Percentiles rank a stretch among this genome's conserved stretches.
Conservation (phyloP, 1,139 yeast species). For the Debaryomyces robertsiae region DNA sequence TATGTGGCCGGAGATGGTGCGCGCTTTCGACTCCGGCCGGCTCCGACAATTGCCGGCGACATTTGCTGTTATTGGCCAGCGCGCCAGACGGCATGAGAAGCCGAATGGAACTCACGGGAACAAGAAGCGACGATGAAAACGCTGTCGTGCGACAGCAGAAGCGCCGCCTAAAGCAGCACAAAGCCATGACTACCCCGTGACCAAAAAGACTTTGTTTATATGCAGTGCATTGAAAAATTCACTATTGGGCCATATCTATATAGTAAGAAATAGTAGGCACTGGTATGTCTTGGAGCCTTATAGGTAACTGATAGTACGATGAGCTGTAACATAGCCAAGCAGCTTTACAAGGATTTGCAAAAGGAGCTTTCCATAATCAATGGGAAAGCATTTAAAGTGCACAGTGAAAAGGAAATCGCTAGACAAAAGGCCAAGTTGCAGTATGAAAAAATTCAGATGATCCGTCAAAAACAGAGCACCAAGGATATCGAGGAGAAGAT, state of each 20-base stretch:
- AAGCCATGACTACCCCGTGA: neutral
- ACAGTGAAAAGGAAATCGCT: slow-evolving; percentile 47
- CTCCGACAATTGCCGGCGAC: slow-evolving; percentile 5
- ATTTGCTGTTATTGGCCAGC: slow-evolving; percentile 7
- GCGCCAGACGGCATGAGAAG: too few species aligned
- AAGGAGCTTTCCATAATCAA: slow-evolving; percentile 51
- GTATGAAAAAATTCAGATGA: slow-evolving; percentile 55
- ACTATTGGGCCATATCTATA: too few species aligned
- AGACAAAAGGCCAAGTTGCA: slow-evolving; percentile 54
- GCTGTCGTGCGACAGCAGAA: too few species aligned
- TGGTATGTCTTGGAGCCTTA: neutral
- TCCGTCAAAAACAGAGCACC: slow-evolving; percentile 42
- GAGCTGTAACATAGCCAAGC: slow-evolving; percentile 11
- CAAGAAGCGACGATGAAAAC: too few species aligned
- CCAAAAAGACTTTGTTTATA: too few species aligned
- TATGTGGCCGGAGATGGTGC: slow-evolving; percentile 5
- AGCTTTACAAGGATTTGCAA: slow-evolving; percentile 25
- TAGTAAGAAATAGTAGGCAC: neutral
- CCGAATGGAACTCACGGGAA: too few species aligned
- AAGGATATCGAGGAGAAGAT: slow-evolving; percentile 36
- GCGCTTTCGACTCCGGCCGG: slow-evolving; percentile 9
- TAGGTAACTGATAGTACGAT: neutral
- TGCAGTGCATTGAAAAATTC: too few species aligned
- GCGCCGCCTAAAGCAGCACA: too few species aligned
- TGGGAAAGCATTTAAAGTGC: slow-evolving; percentile 44